Evolutionary conservation across 164 flowering plant genomes (phyloP), one percentile per base, ranked within the genome.

Genomic region (Nymphaea thermarum): DNA sequence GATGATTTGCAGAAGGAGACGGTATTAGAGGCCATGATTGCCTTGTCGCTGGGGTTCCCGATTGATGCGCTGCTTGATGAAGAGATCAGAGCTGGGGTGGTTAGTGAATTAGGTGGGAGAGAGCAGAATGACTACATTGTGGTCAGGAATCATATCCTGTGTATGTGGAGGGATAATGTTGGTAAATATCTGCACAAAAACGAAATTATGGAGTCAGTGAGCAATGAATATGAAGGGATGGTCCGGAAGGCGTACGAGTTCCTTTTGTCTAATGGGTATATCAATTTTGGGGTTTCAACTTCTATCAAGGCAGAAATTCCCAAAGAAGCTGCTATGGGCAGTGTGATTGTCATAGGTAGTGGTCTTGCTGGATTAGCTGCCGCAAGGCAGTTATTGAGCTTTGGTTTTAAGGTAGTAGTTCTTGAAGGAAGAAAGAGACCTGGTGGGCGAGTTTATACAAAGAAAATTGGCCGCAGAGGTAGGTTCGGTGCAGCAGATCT

Each of bases 341-440:
- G 91, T 41, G 98, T 93, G 51, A 79, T 93, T 69, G 78, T 93
- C 69, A 73, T 93, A 67, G 98, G 98, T 44, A 86, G 96, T 43
- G 98, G 98, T 62, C 85, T 93, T 67, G 84, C 98, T 64, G 97
- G 98, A 42, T 75, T 93, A 62, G 87, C 98, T 1, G 97, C 98
- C 3, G 98, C 98, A 43, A 84, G 90, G 73, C 97, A 93, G 78
- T 88, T 93, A 6, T 64, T 87, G 67, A 80, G 89, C 7, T 93
- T 93, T 79, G 98, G 98, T 62, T 89, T 89, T 72, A 89, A 85
- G 80, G 98, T 93, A 16, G 42, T 86, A 70, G 85, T 93, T 63
- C 77, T 93, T 63, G 98, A 93, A 77, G 98, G 94, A 7, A 84
- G 98, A 72, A 83, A 78, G 44, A 84, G 98, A 62, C 87, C 98